Evolutionary conservation across 331 rosid species (phyloP), one percentile per base, ranked within the genome.

Genomic region (Acacia concinna): DNA sequence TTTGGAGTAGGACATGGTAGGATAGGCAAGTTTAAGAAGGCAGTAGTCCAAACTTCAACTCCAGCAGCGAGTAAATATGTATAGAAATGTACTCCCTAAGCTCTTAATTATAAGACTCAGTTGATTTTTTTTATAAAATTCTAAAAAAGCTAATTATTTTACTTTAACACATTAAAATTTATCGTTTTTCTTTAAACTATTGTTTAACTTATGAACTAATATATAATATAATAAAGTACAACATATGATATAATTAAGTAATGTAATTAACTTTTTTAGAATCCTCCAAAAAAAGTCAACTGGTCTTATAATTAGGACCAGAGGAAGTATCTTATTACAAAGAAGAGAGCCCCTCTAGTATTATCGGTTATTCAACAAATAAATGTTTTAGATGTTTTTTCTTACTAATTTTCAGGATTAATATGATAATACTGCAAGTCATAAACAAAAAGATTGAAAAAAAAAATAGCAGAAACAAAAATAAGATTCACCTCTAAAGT

Each of bases 401-500:
- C 72, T 21, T 72, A 30, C 5, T 72, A 37, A 23, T 43, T 5
- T 41, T 78, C 18, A 27, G 31, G 18, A 57, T 54, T 56, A 69
- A 56, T 46, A 59, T 38, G 46, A 27, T 65, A 71, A 30, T 1
- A 9, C 49, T 32, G 52, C 56, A 81, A 75, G 56, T 23, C 71
- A 43, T 21, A 44, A 27, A 49, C 43, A 31, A 68, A 38, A 21
- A 20, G 35, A 46, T 15, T 15, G n/a, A 5, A 43, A 74, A 20
- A 2, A 32, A 0, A 21, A n/a, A 25, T 17, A 68, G 21, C 25
- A 81, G 52, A 77, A 76, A 23, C 51, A 76, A 79, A 85, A 65
- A 51, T 73, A 47, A 34, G 77, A 68, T 44, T 83, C 75, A 95
- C 99, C 98, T 91, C 98, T 89, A 62, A 95, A 83, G 74, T 73